Evolutionary conservation across 2,329 filamentous ascomycete species (phyloP), one percentile per base, ranked within the genome.

Genomic region (Zalaria sp.): DNA sequence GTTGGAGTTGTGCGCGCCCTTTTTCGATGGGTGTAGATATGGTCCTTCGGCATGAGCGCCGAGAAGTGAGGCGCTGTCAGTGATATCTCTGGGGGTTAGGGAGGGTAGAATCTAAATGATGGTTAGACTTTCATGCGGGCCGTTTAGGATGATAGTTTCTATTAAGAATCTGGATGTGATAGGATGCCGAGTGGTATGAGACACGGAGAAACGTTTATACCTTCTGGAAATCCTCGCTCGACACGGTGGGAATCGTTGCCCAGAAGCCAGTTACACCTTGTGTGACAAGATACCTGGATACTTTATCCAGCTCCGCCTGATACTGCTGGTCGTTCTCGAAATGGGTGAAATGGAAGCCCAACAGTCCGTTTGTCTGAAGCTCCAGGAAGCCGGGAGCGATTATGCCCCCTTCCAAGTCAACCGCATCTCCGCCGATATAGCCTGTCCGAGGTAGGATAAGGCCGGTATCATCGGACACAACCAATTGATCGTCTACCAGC

Each of bases 11-110:
- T 75, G 71, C 5, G 71, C 71, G 34, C 72, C 72, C 51, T 69
- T 71, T 51, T 74, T 75, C 3, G 57, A 55, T 1, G 68, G 63
- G 44, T 67, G 62, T 4, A 76, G 64, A 49, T 71, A 75, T 5
- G 72, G 72, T 2, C 72, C 72, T 62, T 75, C 72, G 11, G 63
- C 62, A 49, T 75, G 72, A n/a, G 70, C 70, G 27, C 72, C 72
- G 1, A 75, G 63, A 4, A 75, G 59, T 11, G 65, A 62, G n/a
- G 72, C 71, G 4, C 63, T 62, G 9, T 53, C 48, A 6, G 58
- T 45, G 39, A 67, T 63, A 7, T 59, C 50, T 25, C 62, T 58
- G 9, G 71, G 69, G 25, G 49, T 52, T 3, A 73, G 57, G 25
- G 57, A 62, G 1, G 71, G 69, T 3, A 74, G 60, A 34, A 71